Conservation (phyloP, 805 yeast genomes). For the Torulaspora quercuum region DNA sequence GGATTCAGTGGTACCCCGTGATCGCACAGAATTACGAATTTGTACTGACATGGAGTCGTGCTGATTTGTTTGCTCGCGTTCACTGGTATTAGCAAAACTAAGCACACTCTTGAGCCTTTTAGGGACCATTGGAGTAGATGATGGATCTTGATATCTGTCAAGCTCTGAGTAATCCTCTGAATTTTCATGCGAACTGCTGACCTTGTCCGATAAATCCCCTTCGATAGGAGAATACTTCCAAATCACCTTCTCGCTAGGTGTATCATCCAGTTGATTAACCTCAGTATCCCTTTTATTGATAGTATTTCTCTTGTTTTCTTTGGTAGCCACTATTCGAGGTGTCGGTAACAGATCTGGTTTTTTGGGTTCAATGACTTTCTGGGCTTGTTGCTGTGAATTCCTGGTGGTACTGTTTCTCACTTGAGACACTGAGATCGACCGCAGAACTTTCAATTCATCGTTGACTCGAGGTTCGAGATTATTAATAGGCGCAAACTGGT, state of each 20-base stretch:
- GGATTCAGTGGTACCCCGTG: constrained; percentile 8
- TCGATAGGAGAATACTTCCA: constrained; percentile 33
- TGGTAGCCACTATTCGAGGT: neutral
- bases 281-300: neutral
- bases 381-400: constrained; percentile 8
- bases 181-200: constrained; percentile 19
- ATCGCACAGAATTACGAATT: constrained; percentile 10
- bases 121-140: constrained; percentile 34
- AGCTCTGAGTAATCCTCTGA: constrained; percentile 16
- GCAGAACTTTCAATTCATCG: constrained; percentile 18
- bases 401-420: constrained; percentile 24
- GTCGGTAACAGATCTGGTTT: constrained; percentile 2
- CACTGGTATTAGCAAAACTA: constrained; percentile 26
- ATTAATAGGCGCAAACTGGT: constrained; percentile 32
- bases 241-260: constrained; percentile 31
- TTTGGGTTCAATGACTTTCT: constrained; percentile 4
- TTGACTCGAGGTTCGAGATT: constrained; percentile 16
- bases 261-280: constrained; percentile 5
- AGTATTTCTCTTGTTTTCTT: neutral
- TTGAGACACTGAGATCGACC: constrained; percentile 33
- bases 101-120: constrained; percentile 27
- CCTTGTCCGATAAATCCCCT: constrained; percentile 17
- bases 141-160: constrained; percentile 21
- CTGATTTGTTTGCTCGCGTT: constrained; percentile 9
- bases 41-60: constrained; percentile 10